phyloP scores from a whole-genome alignment of 164 flowering plant genomes.

The Vitis labrusca region DNA sequence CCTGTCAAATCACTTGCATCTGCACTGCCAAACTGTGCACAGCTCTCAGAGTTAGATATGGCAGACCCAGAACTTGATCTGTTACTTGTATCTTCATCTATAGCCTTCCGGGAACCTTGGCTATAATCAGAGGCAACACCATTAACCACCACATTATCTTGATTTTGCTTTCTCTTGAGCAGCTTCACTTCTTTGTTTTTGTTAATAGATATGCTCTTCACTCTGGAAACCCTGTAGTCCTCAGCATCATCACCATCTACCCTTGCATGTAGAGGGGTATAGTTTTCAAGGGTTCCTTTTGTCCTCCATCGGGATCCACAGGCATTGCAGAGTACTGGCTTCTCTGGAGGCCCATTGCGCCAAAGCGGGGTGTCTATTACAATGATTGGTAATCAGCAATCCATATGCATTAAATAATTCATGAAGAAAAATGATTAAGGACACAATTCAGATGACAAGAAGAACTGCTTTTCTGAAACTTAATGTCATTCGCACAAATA shows the following conservation, averaged over 20 bases:
- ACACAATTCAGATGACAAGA: neutral
- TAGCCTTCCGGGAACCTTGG: conserved; percentile 38
- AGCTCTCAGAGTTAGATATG: conserved; percentile 85
- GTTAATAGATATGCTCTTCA: conserved; percentile 51
- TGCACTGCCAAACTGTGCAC: conserved; percentile 62
- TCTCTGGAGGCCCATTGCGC: conserved; percentile 99
- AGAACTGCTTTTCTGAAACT: conserved; percentile 1
- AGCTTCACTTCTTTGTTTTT: conserved; percentile 58
- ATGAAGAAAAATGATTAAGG: neutral
- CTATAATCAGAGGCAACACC: conserved; percentile 29
- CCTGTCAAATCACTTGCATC: conserved; percentile 93
- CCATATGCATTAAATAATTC: neutral
- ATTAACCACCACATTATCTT: conserved; percentile 29
- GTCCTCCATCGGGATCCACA: conserved; percentile 99
- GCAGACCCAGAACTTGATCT: conserved; percentile 95
- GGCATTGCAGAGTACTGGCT: conserved; percentile 97
- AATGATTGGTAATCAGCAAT: conserved; percentile 15
- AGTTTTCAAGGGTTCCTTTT: conserved; percentile 86
- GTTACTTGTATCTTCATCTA: conserved; percentile 81
- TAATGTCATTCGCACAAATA: neutral
- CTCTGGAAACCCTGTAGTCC: conserved; percentile 50
- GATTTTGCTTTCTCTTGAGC: conserved; percentile 53
- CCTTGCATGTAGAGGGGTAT: conserved; percentile 87
- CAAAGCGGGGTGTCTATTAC: conserved; percentile 92
- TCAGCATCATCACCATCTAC: conserved; percentile 63